Conservation (phyloP, 768 basidiomycete genomes). For the Kwoniella shandongensis region DNA sequence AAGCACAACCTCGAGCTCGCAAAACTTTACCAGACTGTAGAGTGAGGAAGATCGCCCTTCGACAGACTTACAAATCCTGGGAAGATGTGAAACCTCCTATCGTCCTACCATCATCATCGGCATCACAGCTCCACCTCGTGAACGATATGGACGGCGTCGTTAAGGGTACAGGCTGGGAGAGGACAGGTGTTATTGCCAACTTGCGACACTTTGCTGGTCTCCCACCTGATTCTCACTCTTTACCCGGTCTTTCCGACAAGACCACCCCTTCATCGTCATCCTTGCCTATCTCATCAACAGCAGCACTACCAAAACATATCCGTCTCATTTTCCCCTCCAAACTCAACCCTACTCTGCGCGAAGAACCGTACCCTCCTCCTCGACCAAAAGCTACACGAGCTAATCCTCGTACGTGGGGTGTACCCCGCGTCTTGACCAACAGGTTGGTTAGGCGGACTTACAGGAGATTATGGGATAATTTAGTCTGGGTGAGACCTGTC, state of each 20-base stretch:
- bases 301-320: neutral
- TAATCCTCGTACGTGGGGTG: constrained; percentile 35
- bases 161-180: constrained; percentile 44
- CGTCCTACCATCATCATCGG: constrained; percentile 11
- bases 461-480: constrained; percentile 26
- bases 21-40: constrained; percentile 9
- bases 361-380: constrained; percentile 18
- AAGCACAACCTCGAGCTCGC: constrained; percentile 15
- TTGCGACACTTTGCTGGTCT: constrained; percentile 30
- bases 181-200: constrained; percentile 13
- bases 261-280: no score
- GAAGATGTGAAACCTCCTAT: constrained; percentile 24
- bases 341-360: neutral
- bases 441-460: constrained; percentile 30
- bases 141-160: no score
- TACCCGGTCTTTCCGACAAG: neutral
- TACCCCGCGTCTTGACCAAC: constrained; percentile 10
- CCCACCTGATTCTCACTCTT: neutral
- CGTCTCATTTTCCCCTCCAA: constrained; percentile 24
- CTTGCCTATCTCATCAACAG: no score
- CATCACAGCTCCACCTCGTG: no score
- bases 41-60: constrained; percentile 9
- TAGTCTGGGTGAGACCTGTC: constrained; percentile 28
- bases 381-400: constrained; percentile 22
- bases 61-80: constrained; percentile 19